Percentiles rank a stretch among this genome's conserved stretches.
Evolutionary conservation across 164 flowering plant genomes (phyloP).

Genomic region (Macadamia tetraphylla): DNA sequence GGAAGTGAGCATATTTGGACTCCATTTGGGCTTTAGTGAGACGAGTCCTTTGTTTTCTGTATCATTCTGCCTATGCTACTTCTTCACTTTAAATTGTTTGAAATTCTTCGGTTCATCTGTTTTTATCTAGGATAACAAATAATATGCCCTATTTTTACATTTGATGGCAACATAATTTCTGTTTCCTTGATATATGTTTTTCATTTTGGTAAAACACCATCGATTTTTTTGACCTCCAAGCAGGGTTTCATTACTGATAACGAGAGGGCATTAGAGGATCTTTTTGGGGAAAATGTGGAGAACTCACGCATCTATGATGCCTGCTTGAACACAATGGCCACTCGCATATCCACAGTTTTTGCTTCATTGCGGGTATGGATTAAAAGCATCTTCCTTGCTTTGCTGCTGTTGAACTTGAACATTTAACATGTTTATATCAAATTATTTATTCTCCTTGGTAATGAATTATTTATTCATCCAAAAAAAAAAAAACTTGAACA

Average conservation of each 20-base stretch:
- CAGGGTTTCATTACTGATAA: conserved; percentile 91
- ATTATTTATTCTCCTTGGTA: too few relatives aligned
- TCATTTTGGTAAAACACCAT: too few relatives aligned
- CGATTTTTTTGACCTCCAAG: background rate
- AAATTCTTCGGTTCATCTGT: too few relatives aligned
- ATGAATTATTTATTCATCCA: too few relatives aligned
- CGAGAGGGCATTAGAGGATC: conserved; percentile 79
- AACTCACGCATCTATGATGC: conserved; percentile 56
- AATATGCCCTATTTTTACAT: background rate
- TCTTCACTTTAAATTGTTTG: too few relatives aligned
- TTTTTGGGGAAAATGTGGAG: conserved; percentile 69
- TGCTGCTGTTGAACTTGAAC: background rate
- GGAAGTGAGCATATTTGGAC: too few relatives aligned
- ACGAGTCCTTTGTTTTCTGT: too few relatives aligned
- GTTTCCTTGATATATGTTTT: too few relatives aligned
- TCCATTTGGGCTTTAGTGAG: too few relatives aligned
- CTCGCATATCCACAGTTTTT: conserved; percentile 88
- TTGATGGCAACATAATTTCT: background rate
- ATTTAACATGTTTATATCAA: background rate
- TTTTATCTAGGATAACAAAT: too few relatives aligned
- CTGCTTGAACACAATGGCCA: conserved; percentile 77
- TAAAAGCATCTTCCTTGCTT: background rate
- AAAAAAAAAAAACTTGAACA: background rate
- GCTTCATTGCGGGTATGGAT: conserved; percentile 80
- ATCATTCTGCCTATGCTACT: too few relatives aligned